Evolutionary conservation across 306 rosid genomes (phyloP).

Genomic region (Ziziphus jujuba): DNA sequence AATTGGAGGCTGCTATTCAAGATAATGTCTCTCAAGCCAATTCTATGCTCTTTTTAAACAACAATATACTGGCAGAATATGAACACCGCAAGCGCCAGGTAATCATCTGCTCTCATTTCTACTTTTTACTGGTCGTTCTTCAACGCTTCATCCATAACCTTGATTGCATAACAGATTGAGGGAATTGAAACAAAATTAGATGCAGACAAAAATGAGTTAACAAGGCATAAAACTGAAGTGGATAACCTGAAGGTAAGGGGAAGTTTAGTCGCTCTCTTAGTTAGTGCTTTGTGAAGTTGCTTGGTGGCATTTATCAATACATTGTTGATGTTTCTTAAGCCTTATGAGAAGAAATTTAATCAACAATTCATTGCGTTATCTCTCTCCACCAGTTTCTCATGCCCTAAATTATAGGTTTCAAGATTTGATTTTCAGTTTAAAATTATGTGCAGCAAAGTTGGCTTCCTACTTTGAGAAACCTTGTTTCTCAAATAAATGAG

Average conservation of each 20-base stretch:
- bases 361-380: too few species aligned
- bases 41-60: slow-evolving; percentile 75
- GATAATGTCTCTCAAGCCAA: slow-evolving; percentile 74
- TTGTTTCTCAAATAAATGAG: slow-evolving; percentile 84
- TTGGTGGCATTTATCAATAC: background rate
- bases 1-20: slow-evolving; percentile 82
- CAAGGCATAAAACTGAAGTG: slow-evolving; percentile 49
- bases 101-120: slow-evolving; percentile 4
- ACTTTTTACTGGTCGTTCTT: background rate
- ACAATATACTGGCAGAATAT: slow-evolving; percentile 76
- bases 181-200: slow-evolving; percentile 59
- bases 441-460: slow-evolving; percentile 60
- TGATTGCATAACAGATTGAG: slow-evolving; percentile 54
- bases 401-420: slow-evolving; percentile 28
- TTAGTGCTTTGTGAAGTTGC: slow-evolving; percentile 22
- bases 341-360: slow-evolving; percentile 33
- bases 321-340: background rate
- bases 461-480: slow-evolving; percentile 87
- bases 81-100: slow-evolving; percentile 73
- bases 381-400: background rate
- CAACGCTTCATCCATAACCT: slow-evolving; percentile 10
- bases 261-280: slow-evolving; percentile 14
- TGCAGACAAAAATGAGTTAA: slow-evolving; percentile 59
- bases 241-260: slow-evolving; percentile 71
- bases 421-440: background rate